Evolutionary conservation across 1,284 basidiomycete genomes (phyloP), one percentile per base, ranked within the genome.

Genomic region (Boletus sp.): DNA sequence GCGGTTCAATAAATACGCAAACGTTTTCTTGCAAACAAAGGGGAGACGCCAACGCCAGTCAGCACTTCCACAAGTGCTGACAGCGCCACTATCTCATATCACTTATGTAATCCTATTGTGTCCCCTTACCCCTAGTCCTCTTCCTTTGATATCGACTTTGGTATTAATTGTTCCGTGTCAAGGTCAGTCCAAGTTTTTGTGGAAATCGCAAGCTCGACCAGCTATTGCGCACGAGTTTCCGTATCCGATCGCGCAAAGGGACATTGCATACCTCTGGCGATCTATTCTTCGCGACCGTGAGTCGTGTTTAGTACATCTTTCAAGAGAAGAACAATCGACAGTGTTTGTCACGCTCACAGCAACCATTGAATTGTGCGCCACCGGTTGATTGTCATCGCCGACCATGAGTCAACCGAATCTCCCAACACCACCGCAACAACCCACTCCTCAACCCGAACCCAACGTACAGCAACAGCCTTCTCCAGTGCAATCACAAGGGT

Each of bases 351-450:
- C 25, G 38, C n/a, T 30, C 20, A 33, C 30, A 41, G 55, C 13
- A 17, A 16, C 17, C 30, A 13, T 23, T 14, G 16, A 23, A 33
- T 42, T 27, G 30, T n/a, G 33, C 13, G 23, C 25, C 32, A 48
- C 50, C 14, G 25, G 25, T 26, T 26, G 25, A 26, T 10, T 26
- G 25, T 26, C 25, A 10, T 10, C 25, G 29, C 13, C 13, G 29
- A 13, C 17, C n/a, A 65, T 65, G 63, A 68, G 44, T 35, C 51
- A 68, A 46, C 50, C 51, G 13, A 63, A 47, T 49, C 55, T 53
- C 32, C 55, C 66, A 27, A 60, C 59, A 13, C 54, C 66, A 32
- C 50, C 46, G 4, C 55, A 49, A 33, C 64, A 53, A n/a, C 45
- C 54, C n/a, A 30, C 51, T 4, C 49, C 50, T 1, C 60, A 64